Base-by-base conservation (phyloP, 2,329 filamentous ascomycete genomes). In the Leptodontidium sp. region DNA sequence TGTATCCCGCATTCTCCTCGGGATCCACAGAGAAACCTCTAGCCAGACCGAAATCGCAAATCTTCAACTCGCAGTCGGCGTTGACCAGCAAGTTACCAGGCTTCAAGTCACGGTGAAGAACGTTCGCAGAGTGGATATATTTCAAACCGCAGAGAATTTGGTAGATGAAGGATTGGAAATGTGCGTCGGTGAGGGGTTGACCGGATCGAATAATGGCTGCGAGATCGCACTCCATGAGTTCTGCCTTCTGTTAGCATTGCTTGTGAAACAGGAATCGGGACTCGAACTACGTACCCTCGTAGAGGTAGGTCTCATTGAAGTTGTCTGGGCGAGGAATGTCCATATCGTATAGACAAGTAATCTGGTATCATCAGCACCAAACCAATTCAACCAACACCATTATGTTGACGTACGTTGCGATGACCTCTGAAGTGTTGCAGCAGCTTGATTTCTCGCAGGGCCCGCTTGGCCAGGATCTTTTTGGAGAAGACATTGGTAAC, bases 401-500 rank as follows among this genome's bases (percentile, higher is more conserved):
- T 40, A 12, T 63, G 55, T 67, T 64, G 57, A 83, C 89, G 82
- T 84, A 94, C 91, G 81, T 95, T 95, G 78, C 93, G 90, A 78
- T 95, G 92, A 64, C 93, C 93, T 77, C 96, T 89, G 84, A 99
- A 99, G 83, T 99, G 96, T 84, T 98, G 95, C 73, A 99, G 87
- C 75, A 99, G 88, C 88, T 98, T 99, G 84, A 99, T 98, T 84
- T 99, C 96, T 81, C 96, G 90, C 85, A 99, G 83, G 61, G 96
- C 96, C 79, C 96, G 93, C 90, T 99, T 99, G 77, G 96, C 96
- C 75, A 99, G 87, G 76, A 99, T 99, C 89, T 98, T 98, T 85
- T 99, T 99, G 88, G 94, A 98, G 83, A 99, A 99, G 77, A 99
- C 95, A 92, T 99, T 99, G 85, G 96, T 99, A 80, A 99, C 93